Base-by-base conservation (phyloP, 106 monocot species). In the Platanthera guangdongensis region DNA sequence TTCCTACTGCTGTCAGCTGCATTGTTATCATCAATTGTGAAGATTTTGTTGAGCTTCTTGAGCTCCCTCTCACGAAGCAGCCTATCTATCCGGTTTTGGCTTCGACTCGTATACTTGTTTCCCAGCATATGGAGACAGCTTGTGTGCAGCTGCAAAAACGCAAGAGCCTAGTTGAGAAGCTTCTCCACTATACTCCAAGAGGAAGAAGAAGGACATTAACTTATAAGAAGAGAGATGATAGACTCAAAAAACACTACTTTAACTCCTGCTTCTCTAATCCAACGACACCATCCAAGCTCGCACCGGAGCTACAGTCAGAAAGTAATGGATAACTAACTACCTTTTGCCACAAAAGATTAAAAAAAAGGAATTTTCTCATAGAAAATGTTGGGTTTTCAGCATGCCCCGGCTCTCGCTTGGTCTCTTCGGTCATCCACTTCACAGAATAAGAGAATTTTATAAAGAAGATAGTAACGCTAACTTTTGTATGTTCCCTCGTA, bases 41-140 rank as follows among this genome's bases (percentile, higher is more conserved):
- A 60, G 3, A 60, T 52, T 49, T 86, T 74, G 75, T 81, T 92
- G 75, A 76, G 79, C 71, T 81, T 91, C 73, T 86, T 74, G 13
- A 92, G 86, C 83, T 92, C 95, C 47, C 88, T 82, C 12, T 92
- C 95, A 13, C 88, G 59, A 60, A 95, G 81, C 71, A 95, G 78
- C 50, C 90, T 71, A 78, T 90, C 95, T 13, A 95, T 88, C 71
- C 95, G 57, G 21, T 86, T 81, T 2, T 81, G 78, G 79, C 82
- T 87, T 51, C 86, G 68, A 83, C 53, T 59, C 59, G 52, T 76
- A 77, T 77, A 82, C 79, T 83, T 89, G 85, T n/a, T 78, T 68
- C 75, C 75, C 74, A 78, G 78, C 52, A 52, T 51, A 47, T 52
- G 48, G 47, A 28, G 74, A 48, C 72, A 53, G 74, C 59, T 25